These are phyloP conservation scores for Cyclostephanos invisitatus DNA, from an alignment of 108 stramenopile genomes.

Conservation along the genomic window DNA sequence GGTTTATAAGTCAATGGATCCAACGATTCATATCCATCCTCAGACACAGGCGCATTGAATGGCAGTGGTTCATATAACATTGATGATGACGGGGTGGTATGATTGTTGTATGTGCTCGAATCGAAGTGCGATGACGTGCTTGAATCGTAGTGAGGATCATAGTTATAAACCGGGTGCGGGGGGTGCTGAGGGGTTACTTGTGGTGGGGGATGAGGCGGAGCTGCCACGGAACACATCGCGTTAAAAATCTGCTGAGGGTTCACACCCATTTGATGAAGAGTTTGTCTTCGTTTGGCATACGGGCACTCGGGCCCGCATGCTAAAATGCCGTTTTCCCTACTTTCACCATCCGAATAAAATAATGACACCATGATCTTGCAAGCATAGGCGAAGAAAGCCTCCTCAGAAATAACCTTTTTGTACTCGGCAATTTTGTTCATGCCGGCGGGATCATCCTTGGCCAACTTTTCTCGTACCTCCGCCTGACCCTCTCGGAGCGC, in stretches of 20 bases:
- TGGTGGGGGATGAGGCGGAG: constrained; percentile 4
- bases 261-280: constrained; percentile 25
- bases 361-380: constrained; percentile 34
- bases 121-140: not conserved
- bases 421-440: constrained; percentile 25
- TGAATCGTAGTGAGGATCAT: not conserved
- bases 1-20: constrained; percentile 13
- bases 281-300: constrained; percentile 32
- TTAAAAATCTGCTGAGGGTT: constrained; percentile 18
- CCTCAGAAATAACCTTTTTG: constrained; percentile 40
- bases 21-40: not conserved
- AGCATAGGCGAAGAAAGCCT: constrained; percentile 34
- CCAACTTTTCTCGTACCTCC: constrained; percentile 64
- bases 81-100: not conserved
- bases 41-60: not conserved
- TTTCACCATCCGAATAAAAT: constrained; percentile 8
- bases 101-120: not conserved
- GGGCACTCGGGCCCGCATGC: constrained; percentile 41
- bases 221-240: constrained; percentile 10
- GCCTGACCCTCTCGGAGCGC: constrained; percentile 86
- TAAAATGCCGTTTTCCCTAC: constrained; percentile 4
- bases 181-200: not conserved
- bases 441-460: constrained; percentile 49
- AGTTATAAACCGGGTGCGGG: not conserved
- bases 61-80: not conserved